phyloP scores from a whole-genome alignment of 352 stramenopile genomes.

The Globisporangium abappressorium region DNA sequence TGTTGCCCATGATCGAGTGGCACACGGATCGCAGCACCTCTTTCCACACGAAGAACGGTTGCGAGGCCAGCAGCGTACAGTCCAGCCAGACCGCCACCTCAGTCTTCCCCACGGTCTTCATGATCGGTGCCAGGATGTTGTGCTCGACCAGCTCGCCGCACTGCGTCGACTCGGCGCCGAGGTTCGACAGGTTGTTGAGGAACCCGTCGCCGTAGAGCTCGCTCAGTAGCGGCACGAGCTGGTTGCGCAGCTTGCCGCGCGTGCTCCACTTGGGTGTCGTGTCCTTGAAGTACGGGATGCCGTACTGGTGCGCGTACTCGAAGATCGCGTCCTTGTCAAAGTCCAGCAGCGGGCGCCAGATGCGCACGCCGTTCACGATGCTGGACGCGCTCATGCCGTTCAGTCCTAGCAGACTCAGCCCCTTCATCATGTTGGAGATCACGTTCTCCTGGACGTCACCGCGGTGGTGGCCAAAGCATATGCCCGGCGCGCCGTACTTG shows the following conservation, averaged over 20 bases:
- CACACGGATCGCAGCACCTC: constrained; percentile 81
- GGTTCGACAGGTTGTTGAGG: constrained; percentile 74
- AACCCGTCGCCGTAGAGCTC: constrained; percentile 95
- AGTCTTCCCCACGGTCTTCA: constrained; percentile 52
- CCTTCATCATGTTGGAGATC: constrained; percentile 97
- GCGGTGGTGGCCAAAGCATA: constrained; percentile 96
- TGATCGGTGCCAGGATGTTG: constrained; percentile 56
- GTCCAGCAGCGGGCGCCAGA: constrained; percentile 92
- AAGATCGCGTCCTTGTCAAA: constrained; percentile 95
- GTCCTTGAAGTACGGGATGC: constrained; percentile 97
- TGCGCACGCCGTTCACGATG: constrained; percentile 66
- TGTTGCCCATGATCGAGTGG: constrained; percentile 75
- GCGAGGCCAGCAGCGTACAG: constrained; percentile 41
- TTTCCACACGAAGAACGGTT: constrained; percentile 87
- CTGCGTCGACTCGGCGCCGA: constrained; percentile 79
- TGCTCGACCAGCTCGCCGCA: constrained; percentile 65
- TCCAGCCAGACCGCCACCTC: constrained; percentile 72
- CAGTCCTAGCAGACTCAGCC: constrained; percentile 89
- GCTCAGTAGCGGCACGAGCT: constrained; percentile 91
- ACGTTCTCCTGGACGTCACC: constrained; percentile 98
- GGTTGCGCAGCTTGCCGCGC: constrained; percentile 94
- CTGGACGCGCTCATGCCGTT: constrained; percentile 91
- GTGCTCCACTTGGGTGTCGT: constrained; percentile 96
- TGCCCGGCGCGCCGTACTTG: constrained; percentile 71
- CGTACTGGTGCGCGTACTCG: constrained; percentile 93